Conservation (phyloP, 495 filamentous ascomycete species). For the Neurospora terricola region DNA sequence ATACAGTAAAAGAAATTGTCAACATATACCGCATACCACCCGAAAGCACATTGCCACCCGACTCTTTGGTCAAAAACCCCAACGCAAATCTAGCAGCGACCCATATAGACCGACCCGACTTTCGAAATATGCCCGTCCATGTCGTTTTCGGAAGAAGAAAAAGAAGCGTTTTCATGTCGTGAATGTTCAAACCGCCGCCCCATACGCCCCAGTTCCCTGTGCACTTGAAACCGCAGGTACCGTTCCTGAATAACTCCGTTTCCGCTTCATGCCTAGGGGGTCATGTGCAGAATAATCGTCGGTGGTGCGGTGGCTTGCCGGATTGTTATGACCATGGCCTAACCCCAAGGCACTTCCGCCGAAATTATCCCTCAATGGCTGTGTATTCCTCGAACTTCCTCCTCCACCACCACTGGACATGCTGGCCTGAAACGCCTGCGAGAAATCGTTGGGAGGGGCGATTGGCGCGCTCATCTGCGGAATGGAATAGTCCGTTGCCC, state of each 20-base stretch:
- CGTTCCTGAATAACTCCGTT: slow-evolving; percentile 33
- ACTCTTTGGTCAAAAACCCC: background rate
- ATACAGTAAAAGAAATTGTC: background rate
- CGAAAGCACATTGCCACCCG: background rate
- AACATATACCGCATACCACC: background rate
- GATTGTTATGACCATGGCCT: slow-evolving; percentile 25
- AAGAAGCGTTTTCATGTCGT: background rate
- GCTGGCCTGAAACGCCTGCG: slow-evolving; percentile 38
- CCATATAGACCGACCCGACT: background rate
- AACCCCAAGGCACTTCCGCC: slow-evolving; percentile 26
- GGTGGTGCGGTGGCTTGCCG: slow-evolving; percentile 18
- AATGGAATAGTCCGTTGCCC: slow-evolving; percentile 39
- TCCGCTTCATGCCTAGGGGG: slow-evolving; percentile 38
- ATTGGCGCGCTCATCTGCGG: slow-evolving; percentile 48
- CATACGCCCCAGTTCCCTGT: background rate
- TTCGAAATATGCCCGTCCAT: background rate
- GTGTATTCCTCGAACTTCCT: slow-evolving; percentile 27
- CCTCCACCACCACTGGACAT: slow-evolving; percentile 27
- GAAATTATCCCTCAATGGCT: slow-evolving; percentile 35
- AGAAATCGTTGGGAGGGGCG: slow-evolving; percentile 41
- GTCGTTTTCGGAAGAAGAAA: background rate
- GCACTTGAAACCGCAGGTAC: background rate
- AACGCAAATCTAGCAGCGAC: background rate
- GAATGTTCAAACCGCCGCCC: background rate
- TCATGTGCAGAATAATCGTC: slow-evolving; percentile 31